Evolutionary conservation across 768 basidiomycete species (phyloP).

Genomic region (Russula sp.): DNA sequence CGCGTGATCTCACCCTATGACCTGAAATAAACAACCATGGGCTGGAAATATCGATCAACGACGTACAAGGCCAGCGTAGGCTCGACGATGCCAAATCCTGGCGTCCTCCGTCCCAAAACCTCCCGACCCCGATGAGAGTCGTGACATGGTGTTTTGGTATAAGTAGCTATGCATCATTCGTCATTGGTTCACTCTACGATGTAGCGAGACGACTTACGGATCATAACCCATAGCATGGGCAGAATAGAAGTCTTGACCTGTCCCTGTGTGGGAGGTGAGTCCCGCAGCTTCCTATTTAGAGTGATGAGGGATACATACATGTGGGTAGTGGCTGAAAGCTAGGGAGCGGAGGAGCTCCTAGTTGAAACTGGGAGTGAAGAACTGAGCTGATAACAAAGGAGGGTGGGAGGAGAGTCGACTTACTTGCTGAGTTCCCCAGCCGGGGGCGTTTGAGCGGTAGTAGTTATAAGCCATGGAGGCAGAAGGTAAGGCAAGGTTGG

Average conservation of each 20-base stretch:
- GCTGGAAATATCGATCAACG: neutral
- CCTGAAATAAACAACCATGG: neutral
- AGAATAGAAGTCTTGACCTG: constrained; percentile 53
- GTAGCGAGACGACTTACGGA: constrained; percentile 36
- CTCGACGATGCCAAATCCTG: constrained; percentile 53
- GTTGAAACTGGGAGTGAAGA: constrained; percentile 11
- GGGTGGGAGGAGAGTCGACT: constrained; percentile 12
- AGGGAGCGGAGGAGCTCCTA: constrained; percentile 17
- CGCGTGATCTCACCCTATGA: constrained; percentile 42
- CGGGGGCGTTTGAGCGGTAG: constrained; percentile 34
- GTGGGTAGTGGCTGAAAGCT: constrained; percentile 36
- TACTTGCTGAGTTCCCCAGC: constrained; percentile 43
- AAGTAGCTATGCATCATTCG: constrained; percentile 25
- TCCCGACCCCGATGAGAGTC: constrained; percentile 21
- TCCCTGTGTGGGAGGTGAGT: constrained; percentile 36
- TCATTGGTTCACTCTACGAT: neutral
- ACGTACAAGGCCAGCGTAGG: constrained; percentile 54
- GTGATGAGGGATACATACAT: constrained; percentile 27
- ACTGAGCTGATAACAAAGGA: neutral
- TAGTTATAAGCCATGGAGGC: constrained; percentile 40
- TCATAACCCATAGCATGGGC: constrained; percentile 53
- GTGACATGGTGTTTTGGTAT: constrained; percentile 33
- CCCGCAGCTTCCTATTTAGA: neutral
- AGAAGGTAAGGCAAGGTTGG: neutral
- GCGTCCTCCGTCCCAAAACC: constrained; percentile 58